phyloP scores from a whole-genome alignment of 129 eudicot species.

The Centaurea solstitialis region DNA sequence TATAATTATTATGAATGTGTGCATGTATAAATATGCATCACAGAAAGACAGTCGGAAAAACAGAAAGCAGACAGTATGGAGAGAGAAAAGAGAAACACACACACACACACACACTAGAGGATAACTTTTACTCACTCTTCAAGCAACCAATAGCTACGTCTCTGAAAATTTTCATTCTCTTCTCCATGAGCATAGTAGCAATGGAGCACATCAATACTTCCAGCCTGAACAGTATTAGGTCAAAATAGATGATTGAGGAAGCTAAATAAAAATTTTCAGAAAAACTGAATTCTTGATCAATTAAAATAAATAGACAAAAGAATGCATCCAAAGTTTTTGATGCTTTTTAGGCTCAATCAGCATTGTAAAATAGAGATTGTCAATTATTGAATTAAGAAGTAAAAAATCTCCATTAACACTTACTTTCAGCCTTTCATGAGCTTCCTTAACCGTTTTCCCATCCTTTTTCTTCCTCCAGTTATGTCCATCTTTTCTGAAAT shows the following conservation, averaged over 20 bases:
- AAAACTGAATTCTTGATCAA: slow-evolving; percentile 8
- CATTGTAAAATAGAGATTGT: not conserved
- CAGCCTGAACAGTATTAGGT: slow-evolving; percentile 58
- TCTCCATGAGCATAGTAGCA: slow-evolving; percentile 99
- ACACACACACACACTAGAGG: slow-evolving; percentile 8
- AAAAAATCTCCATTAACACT: slow-evolving; percentile 17
- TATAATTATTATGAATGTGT: not conserved
- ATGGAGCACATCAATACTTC: slow-evolving; percentile 94
- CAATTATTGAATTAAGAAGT: not conserved
- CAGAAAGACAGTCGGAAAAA: not conserved
- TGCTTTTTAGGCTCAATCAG: not conserved
- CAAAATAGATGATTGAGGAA: slow-evolving; percentile 18
- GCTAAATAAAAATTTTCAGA: not conserved
- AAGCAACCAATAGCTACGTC: slow-evolving; percentile 99
- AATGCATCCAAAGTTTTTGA: not conserved
- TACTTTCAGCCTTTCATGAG: slow-evolving; percentile 98
- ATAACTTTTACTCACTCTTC: slow-evolving; percentile 78
- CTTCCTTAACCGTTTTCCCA: slow-evolving; percentile 98
- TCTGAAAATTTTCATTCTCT: slow-evolving; percentile 87
- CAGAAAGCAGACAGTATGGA: not conserved
- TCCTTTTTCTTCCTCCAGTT: slow-evolving; percentile 98
- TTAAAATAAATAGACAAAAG: not conserved
- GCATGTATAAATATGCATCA: not conserved
- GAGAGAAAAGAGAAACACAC: not conserved
- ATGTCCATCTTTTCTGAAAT: slow-evolving; percentile 96